A percentile compares a stretch with the other conserved stretches of the same genome.
These are phyloP conservation scores for Plectosphaerella cucumerina DNA, from an alignment of 2,329 filamentous ascomycete species.

Conservation along the genomic window DNA sequence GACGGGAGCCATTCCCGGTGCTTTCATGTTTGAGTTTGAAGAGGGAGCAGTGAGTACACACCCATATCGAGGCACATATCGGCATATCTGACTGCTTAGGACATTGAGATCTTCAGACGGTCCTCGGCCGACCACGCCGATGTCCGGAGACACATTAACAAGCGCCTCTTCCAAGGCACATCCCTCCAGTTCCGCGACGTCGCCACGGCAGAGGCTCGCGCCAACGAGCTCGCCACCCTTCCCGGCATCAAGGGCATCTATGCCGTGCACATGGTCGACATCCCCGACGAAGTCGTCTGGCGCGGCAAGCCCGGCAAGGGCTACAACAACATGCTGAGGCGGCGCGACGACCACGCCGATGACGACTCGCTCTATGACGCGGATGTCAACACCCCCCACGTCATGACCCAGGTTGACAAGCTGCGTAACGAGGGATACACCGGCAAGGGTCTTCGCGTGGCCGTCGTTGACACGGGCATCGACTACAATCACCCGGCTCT, in stretches of 20 bases:
- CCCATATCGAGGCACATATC: neutral
- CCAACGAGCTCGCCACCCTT: constrained; percentile 33
- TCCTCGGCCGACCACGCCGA: constrained; percentile 33
- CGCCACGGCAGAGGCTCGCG: constrained; percentile 37
- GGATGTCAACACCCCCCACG: constrained; percentile 44
- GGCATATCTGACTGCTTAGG: constrained; percentile 23
- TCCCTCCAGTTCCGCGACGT: constrained; percentile 48
- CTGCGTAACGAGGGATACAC: constrained; percentile 42
- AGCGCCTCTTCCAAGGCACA: constrained; percentile 48
- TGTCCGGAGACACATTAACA: constrained; percentile 44
- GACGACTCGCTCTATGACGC: constrained; percentile 16
- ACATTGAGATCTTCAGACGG: constrained; percentile 33
- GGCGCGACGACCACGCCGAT: constrained; percentile 16
- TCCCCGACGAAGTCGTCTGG: constrained; percentile 43
- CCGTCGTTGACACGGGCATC: constrained; percentile 50
- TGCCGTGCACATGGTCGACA: constrained; percentile 39
- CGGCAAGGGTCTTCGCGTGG: constrained; percentile 49
- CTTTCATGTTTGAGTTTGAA: constrained; percentile 51
- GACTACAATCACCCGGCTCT: constrained; percentile 62
- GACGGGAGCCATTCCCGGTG: constrained; percentile 34
- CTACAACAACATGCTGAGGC: constrained; percentile 22
- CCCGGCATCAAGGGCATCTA: constrained; percentile 44
- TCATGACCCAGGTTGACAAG: constrained; percentile 54
- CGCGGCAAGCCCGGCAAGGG: constrained; percentile 27
- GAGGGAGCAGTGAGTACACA: constrained; percentile 36